Evolutionary conservation across 495 filamentous ascomycete species (phyloP).

Genomic region (Patellaria atrata): DNA sequence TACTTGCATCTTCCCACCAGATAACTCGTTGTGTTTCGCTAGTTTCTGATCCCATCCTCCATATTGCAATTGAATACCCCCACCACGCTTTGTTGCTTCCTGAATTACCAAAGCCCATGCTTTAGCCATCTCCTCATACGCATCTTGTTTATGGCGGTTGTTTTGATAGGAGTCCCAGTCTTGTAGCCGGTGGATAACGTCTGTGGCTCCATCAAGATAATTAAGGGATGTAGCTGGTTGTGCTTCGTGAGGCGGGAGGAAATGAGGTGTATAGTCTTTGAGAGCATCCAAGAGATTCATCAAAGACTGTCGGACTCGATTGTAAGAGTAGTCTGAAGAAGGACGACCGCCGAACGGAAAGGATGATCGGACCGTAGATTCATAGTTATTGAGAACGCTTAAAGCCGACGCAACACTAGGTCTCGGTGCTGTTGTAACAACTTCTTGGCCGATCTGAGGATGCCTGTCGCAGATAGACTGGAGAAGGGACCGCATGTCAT

Average conservation of each 20-base stretch:
- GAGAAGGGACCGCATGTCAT: constrained; percentile 67
- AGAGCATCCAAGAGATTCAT: constrained; percentile 73
- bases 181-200: constrained; percentile 76
- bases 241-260: constrained; percentile 77
- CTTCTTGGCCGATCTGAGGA: constrained; percentile 64
- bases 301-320: constrained; percentile 73
- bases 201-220: constrained; percentile 78
- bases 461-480: constrained; percentile 81
- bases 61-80: constrained; percentile 79
- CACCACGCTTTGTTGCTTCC: constrained; percentile 81
- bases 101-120: constrained; percentile 88
- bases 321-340: constrained; percentile 86
- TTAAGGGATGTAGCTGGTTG: constrained; percentile 65
- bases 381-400: constrained; percentile 66
- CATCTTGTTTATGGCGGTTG: constrained; percentile 80
- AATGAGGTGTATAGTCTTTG: constrained; percentile 87
- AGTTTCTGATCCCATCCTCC: constrained; percentile 88
- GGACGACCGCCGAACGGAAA: constrained; percentile 74
- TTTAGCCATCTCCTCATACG: constrained; percentile 87
- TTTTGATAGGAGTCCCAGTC: constrained; percentile 75
- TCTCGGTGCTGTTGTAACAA: constrained; percentile 70
- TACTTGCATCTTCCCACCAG: constrained; percentile 65
- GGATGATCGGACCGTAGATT: constrained; percentile 57
- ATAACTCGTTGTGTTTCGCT: constrained; percentile 74
- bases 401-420: constrained; percentile 70